Base-by-base conservation (phyloP, 2,329 filamentous ascomycete genomes). In the Amauroascus verrucosus region DNA sequence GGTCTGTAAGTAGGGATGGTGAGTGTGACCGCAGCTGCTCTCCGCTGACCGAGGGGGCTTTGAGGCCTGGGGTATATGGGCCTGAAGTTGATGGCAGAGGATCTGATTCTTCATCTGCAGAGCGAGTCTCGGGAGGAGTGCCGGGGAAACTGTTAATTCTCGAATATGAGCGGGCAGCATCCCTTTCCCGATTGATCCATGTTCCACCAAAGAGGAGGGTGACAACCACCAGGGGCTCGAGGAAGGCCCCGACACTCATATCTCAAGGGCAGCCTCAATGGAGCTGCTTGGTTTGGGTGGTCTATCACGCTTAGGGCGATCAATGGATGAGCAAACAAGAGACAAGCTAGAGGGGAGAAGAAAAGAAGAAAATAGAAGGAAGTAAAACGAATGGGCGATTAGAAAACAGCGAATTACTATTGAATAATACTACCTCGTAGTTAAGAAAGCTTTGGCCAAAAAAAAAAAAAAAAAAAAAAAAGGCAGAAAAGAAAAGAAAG, bases 181-280 rank as follows among this genome's bases (percentile, higher is more conserved):
- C 72, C 38, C 59, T 63, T 5, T 63, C 59, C 47, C 80, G 74
- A 63, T 84, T 84, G 59, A 84, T 73, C 72, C 78, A 79, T 14
- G 80, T 81, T 24, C 81, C 81, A 53, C 78, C 77, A 54, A 81
- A 75, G 13, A 84, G 73, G 22, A 84, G 71, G 20, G 74, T 71
- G 50, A 83, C 68, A 30, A 84, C 80, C 1, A 81, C 73, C 13
- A 82, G 67, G n/a, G 81, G 81, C 60, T 84, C 81, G 52, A 82
- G 67, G 56, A 82, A 70, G 14, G 77, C 76, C 41, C 80, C 79
- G 43, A 72, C 70, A 33, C 78, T 79, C 77, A 80, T 80, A 22
- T 43, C n/a, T n/a, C n/a, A n/a, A n/a, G n/a, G n/a, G n/a, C n/a
- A n/a, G n/a, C n/a, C n/a, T n/a, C n/a, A n/a, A n/a, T n/a, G n/a